A percentile compares a stretch with the other conserved stretches of the same genome.
These are phyloP conservation scores for Calvatia gigantea DNA, from an alignment of 768 basidiomycete species.

Conservation along the genomic window DNA sequence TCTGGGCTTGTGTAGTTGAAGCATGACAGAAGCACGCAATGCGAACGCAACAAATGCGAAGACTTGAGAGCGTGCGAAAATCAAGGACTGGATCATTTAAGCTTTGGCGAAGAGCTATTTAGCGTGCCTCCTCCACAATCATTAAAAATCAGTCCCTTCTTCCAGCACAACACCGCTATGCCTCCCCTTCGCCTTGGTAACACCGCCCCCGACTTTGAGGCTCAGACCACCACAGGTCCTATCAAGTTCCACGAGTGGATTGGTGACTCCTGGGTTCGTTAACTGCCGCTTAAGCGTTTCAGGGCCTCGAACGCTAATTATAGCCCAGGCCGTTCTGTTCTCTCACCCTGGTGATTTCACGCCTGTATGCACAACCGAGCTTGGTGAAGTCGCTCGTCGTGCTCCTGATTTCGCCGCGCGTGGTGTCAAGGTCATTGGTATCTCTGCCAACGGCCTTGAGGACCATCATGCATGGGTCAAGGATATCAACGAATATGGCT, in stretches of 20 bases:
- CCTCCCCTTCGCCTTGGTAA: conserved; percentile 75
- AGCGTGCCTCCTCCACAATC: conserved; percentile 3
- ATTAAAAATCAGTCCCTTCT: not conserved
- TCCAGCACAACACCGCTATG: conserved; percentile 25
- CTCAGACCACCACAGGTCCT: conserved; percentile 79
- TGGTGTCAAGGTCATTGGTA: conserved; percentile 89
- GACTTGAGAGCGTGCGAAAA: conserved; percentile 55
- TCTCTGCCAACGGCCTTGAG: conserved; percentile 86
- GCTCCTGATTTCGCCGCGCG: conserved; percentile 81
- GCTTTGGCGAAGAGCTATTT: not conserved
- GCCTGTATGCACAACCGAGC: conserved; percentile 96
- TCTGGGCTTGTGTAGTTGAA: not conserved
- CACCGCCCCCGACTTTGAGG: conserved; percentile 89
- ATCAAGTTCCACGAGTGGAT: conserved; percentile 96
- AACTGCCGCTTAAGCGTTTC: not conserved
- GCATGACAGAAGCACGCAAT: conserved; percentile 40
- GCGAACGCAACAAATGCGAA: conserved; percentile 28
- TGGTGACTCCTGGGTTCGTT: conserved; percentile 80
- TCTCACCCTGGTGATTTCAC: conserved; percentile 93
- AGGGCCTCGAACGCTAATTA: conserved; percentile 4
- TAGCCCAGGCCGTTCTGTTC: conserved; percentile 74
- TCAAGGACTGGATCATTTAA: conserved; percentile 46
- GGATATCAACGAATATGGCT: conserved; percentile 83
- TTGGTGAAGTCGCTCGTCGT: conserved; percentile 91
- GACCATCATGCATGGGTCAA: conserved; percentile 87